Percentiles rank a stretch among this genome's conserved stretches.
These are phyloP conservation scores for Blastocystis sp. DNA, from an alignment of 352 stramenopile genomes.

Conservation along the genomic window DNA sequence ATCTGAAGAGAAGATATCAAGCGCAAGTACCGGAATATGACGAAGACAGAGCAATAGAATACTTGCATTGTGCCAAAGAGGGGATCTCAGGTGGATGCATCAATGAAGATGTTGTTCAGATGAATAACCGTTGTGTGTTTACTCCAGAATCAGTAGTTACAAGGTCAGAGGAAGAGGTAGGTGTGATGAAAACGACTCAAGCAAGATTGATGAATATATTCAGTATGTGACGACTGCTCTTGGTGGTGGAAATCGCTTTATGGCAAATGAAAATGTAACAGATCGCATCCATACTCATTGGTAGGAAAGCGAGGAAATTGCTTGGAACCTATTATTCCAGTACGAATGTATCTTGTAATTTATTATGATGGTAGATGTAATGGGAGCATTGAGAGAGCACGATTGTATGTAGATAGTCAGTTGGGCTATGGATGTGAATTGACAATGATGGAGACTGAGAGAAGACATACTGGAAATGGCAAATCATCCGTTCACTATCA, in stretches of 20 bases:
- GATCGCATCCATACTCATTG: not conserved
- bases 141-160: not conserved
- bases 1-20: not conserved
- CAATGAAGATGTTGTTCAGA: not conserved
- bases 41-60: not conserved
- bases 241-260: not conserved
- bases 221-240: not conserved
- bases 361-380: not conserved
- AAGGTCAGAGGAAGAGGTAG: not conserved
- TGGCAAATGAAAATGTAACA: not conserved
- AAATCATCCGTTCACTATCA: not conserved
- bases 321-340: not conserved
- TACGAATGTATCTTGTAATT: not conserved
- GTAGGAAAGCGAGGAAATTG: conserved; percentile 9
- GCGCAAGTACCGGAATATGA: not conserved
- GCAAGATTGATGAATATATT: not conserved
- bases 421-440: not conserved
- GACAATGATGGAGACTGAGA: not conserved
- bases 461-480: not conserved
- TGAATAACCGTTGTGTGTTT: not conserved
- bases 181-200: not conserved
- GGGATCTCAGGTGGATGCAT: not conserved
- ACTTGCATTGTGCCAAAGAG: not conserved
- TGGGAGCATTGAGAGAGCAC: not conserved
- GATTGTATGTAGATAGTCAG: not conserved